Conservation (phyloP, 1,284 basidiomycete species). For the Malassezia nana region DNA sequence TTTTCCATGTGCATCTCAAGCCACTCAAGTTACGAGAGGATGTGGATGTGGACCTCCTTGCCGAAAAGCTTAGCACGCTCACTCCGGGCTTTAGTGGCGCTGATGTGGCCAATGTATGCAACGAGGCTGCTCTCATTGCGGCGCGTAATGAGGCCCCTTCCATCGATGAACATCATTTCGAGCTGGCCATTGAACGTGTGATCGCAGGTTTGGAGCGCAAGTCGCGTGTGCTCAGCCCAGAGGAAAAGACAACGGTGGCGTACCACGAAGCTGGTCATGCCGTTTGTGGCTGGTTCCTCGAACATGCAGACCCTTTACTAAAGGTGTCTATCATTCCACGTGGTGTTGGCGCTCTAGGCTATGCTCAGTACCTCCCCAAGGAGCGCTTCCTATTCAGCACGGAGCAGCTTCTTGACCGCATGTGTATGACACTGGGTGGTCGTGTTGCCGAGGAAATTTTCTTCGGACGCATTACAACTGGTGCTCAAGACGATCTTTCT, state of each 20-base stretch:
- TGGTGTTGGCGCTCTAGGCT: slow-evolving; percentile 88
- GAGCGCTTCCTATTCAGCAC: slow-evolving; percentile 92
- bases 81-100: slow-evolving; percentile 97
- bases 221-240: slow-evolving; percentile 77
- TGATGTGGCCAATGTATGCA: slow-evolving; percentile 97
- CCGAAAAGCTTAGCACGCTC: slow-evolving; percentile 76
- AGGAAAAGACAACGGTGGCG: slow-evolving; percentile 97
- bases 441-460: slow-evolving; percentile 97
- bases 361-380: slow-evolving; percentile 88
- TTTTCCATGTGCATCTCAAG: slow-evolving; percentile 83
- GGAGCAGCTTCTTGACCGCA: slow-evolving; percentile 85
- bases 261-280: slow-evolving; percentile 99
- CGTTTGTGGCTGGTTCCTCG: slow-evolving; percentile 94
- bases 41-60: slow-evolving; percentile 44
- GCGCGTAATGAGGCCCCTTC: slow-evolving; percentile 71
- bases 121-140: slow-evolving; percentile 91
- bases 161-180: slow-evolving; percentile 79
- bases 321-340: slow-evolving; percentile 98
- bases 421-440: slow-evolving; percentile 98
- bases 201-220: slow-evolving; percentile 95
- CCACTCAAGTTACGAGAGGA: slow-evolving; percentile 57
- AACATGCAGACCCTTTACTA: slow-evolving; percentile 89
- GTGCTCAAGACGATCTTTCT: slow-evolving; percentile 91
- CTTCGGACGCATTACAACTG: slow-evolving; percentile 91
- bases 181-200: slow-evolving; percentile 93